These are phyloP conservation scores for Pilobolus umbonatus DNA, from an alignment of 192 early-diverging fungal species.

Conservation along the genomic window DNA sequence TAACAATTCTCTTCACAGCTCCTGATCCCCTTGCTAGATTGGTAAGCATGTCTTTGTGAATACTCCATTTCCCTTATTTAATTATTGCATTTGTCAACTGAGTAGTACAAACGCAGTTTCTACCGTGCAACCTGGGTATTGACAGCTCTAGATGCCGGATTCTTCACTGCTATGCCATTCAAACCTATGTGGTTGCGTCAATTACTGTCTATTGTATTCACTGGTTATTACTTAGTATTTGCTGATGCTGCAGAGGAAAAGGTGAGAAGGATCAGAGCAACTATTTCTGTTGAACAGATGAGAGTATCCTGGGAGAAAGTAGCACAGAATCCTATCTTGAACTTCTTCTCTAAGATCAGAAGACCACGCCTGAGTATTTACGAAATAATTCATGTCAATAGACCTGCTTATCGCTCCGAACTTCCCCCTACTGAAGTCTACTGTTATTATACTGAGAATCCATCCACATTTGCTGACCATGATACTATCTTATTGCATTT, in stretches of 20 bases:
- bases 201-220: constrained; percentile 70
- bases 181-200: constrained; percentile 72
- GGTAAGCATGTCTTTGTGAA: constrained; percentile 30
- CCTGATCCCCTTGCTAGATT: constrained; percentile 78
- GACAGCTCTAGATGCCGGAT: constrained; percentile 91
- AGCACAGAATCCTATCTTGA: constrained; percentile 60
- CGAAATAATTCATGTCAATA: constrained; percentile 27
- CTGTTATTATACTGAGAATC: constrained; percentile 53
- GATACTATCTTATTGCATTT: constrained; percentile 54
- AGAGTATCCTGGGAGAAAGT: constrained; percentile 89
- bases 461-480: constrained; percentile 26
- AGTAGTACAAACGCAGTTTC: constrained; percentile 82
- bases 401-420: constrained; percentile 22
- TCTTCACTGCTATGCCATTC: constrained; percentile 83
- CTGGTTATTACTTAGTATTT: constrained; percentile 78
- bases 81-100: constrained; percentile 4
- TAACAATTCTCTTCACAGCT: constrained; percentile 39
- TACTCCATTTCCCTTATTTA: neutral
- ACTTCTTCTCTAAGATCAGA: constrained; percentile 38
- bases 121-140: constrained; percentile 87
- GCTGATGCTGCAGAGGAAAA: constrained; percentile 83
- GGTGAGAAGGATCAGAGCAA: constrained; percentile 70
- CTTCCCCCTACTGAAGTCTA: constrained; percentile 37
- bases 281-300: constrained; percentile 80
- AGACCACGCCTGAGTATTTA: constrained; percentile 37